Base-by-base conservation (phyloP, 2,329 filamentous ascomycete genomes). In the Aureobasidium sp. region DNA sequence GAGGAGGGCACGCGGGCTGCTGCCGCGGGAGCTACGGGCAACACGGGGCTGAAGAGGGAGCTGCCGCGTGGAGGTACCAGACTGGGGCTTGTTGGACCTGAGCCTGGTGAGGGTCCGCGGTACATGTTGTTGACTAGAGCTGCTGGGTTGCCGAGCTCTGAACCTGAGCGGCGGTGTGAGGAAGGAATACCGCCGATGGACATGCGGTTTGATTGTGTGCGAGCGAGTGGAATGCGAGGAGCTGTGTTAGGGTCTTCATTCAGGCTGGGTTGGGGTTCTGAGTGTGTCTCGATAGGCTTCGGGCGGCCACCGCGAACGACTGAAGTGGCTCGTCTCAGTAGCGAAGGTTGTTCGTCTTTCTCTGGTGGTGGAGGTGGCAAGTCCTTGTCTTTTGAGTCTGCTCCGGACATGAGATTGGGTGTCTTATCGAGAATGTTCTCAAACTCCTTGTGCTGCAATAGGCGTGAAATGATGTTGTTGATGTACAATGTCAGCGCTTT, bases 401-500 rank as follows among this genome's bases (percentile, higher is more conserved):
- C 44, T 29, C 79, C 78, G 29, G 78, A 76, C 69, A 86, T 85
- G 66, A 80, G 78, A 62, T 87, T 84, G 57, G 84, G 84, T 9
- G 88, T 89, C 74, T 90, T 89, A 72, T 96, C 91, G 44, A 97
- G 81, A 64, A 97, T 96, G 65, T 90, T 87, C 77, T 99, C 93
- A 68, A 96, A 97, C 68, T 96, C 92, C 71, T 96, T 89, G 76
- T 97, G 90, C 72, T 96, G 89, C 65, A 99, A 83, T 48, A 99
- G 84, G 62, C 94, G 89, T 74, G 94, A 94, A 73, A 99, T 96
- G 74, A 99, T 97, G 78, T 94, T 96, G 83, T 97, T 96, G 80
- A 99, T 97, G 79, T 99, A 99, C 67, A 97, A 81, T 27, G 92
- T 96, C 69, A 99, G 81, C 34, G 94, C 94, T 79, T 97, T 97